Evolutionary conservation across 2,329 filamentous ascomycete genomes (phyloP).

Genomic region (Aspergillaceae sp.): DNA sequence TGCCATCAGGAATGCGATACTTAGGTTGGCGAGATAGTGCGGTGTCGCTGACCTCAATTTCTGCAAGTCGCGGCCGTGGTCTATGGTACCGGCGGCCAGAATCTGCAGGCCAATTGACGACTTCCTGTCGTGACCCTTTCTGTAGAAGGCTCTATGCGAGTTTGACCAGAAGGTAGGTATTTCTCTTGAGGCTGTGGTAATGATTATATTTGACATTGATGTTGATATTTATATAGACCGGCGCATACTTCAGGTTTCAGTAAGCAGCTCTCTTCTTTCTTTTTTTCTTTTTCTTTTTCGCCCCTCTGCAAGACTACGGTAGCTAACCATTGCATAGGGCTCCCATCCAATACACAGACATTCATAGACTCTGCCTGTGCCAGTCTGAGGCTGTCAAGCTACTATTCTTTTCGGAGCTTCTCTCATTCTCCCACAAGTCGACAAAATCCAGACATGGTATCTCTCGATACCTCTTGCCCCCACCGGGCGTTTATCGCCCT

Average conservation of each 20-base stretch:
- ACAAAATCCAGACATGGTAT: constrained; percentile 12
- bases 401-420: constrained; percentile 3
- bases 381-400: background rate
- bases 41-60: constrained; percentile 1
- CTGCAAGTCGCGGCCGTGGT: constrained; percentile 1
- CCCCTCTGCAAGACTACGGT: background rate
- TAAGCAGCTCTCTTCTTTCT: constrained; percentile 3
- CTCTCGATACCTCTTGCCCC: constrained; percentile 5
- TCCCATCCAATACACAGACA: background rate
- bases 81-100: constrained; percentile 1
- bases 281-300: background rate
- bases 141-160: constrained; percentile 3
- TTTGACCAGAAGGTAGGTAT: constrained; percentile 11
- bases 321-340: background rate
- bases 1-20: background rate
- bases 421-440: constrained; percentile 5
- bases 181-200: constrained; percentile 1
- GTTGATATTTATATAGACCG: constrained; percentile 9
- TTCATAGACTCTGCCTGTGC: background rate
- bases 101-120: background rate
- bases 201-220: constrained; percentile 1
- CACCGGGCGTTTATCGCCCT: constrained; percentile 69
- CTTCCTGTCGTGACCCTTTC: background rate
- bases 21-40: constrained; percentile 7
- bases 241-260: constrained; percentile 2